These are phyloP conservation scores for Hamamelis virginiana DNA, from an alignment of 164 flowering plant genomes.

Conservation along the genomic window DNA sequence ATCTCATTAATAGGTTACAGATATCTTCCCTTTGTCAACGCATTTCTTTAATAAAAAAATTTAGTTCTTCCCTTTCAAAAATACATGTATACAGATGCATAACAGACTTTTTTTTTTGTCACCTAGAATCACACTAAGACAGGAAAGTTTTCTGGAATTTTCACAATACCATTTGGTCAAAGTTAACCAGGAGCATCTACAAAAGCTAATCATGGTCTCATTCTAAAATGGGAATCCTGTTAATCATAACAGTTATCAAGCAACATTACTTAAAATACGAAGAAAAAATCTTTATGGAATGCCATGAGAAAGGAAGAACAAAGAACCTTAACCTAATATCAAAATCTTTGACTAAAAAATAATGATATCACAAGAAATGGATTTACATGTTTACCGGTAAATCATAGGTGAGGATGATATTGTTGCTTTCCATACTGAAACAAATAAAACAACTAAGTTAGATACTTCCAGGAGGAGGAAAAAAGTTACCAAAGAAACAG, in stretches of 20 bases:
- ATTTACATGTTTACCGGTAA: constrained; percentile 59
- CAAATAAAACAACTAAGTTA: constrained; percentile 16
- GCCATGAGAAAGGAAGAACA: not conserved
- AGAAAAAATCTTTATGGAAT: too few relatives aligned
- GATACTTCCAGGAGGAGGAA: not conserved
- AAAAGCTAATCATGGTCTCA: not conserved
- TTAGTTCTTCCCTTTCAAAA: too few relatives aligned
- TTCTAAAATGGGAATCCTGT: not conserved
- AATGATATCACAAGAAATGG: not conserved
- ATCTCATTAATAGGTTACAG: too few relatives aligned
- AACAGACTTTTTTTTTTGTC: too few relatives aligned
- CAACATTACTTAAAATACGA: too few relatives aligned
- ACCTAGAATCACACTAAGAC: too few relatives aligned
- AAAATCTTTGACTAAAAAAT: not conserved
- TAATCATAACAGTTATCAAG: not conserved
- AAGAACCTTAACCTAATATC: not conserved
- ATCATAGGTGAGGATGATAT: constrained; percentile 59
- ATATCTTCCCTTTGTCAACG: too few relatives aligned
- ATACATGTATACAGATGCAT: too few relatives aligned
- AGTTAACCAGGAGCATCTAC: not conserved
- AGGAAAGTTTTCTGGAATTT: too few relatives aligned
- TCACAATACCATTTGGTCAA: not conserved
- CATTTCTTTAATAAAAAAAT: too few relatives aligned
- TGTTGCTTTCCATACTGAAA: constrained; percentile 79
- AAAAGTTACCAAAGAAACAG: not conserved